Evolutionary conservation across 2,329 filamentous ascomycete species (phyloP).

Genomic region (Pseudocercospora crystallina): DNA sequence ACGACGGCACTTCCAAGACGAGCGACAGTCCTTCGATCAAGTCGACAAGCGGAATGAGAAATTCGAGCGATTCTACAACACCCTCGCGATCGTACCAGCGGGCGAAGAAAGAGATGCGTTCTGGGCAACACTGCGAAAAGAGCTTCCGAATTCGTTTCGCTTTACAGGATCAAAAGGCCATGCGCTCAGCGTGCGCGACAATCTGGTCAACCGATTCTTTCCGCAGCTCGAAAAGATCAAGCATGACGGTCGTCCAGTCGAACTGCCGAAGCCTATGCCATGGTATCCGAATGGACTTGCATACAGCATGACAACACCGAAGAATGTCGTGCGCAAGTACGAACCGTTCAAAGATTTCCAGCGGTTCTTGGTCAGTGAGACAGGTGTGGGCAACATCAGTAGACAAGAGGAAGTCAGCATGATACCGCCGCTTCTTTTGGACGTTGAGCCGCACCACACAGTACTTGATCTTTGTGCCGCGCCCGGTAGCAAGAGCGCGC

Average conservation of each 20-base stretch:
- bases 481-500: constrained; percentile 93
- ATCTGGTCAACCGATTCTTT: constrained; percentile 84
- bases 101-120: constrained; percentile 72
- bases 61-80: constrained; percentile 84
- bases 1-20: constrained; percentile 30
- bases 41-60: constrained; percentile 78
- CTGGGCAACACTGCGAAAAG: constrained; percentile 78
- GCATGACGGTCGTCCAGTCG: constrained; percentile 76
- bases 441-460: constrained; percentile 85
- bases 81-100: constrained; percentile 70
- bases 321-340: constrained; percentile 91
- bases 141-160: constrained; percentile 94
- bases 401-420: constrained; percentile 98
- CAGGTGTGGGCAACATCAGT: constrained; percentile 94
- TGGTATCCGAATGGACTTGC: constrained; percentile 96
- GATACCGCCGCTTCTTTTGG: constrained; percentile 94
- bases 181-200: constrained; percentile 86
- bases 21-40: constrained; percentile 53
- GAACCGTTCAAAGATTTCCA: constrained; percentile 93
- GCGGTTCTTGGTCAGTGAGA: constrained; percentile 96
- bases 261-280: constrained; percentile 75
- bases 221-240: constrained; percentile 84
- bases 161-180: constrained; percentile 96
- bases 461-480: constrained; percentile 96
- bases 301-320: constrained; percentile 97